These are phyloP conservation scores for Salvia sclarea DNA, from an alignment of 305 asterid genomes.

Conservation along the genomic window DNA sequence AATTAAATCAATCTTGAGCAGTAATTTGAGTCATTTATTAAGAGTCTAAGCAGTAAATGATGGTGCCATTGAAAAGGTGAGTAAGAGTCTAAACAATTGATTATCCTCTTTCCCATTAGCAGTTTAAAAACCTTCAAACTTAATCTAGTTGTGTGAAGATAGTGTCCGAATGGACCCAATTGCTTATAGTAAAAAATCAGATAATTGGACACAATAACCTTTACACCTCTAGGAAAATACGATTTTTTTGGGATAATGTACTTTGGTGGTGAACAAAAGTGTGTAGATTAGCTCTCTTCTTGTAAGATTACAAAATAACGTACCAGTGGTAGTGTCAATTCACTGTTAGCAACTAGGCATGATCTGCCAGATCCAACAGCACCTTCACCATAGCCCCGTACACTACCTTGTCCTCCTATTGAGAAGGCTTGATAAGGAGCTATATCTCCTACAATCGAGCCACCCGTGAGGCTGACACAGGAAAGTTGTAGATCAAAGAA, in stretches of 20 bases:
- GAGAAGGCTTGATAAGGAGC: constrained; percentile 99
- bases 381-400: constrained; percentile 96
- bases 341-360: constrained; percentile 79
- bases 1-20: background rate
- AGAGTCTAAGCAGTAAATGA: constrained; percentile 1
- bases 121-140: too few species aligned
- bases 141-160: too few species aligned
- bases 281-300: background rate
- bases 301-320: constrained; percentile 23
- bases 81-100: too few species aligned
- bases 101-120: too few species aligned
- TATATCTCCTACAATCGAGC: constrained; percentile 90
- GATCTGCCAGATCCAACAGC: constrained; percentile 93
- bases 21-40: background rate
- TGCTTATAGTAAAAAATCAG: constrained; percentile 1
- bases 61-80: background rate
- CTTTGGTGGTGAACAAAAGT: too few species aligned
- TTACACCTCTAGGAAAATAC: too few species aligned
- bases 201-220: background rate
- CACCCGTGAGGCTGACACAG: constrained; percentile 80
- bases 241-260: too few species aligned
- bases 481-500: constrained; percentile 17
- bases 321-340: constrained; percentile 87
- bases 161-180: too few species aligned
- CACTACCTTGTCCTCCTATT: constrained; percentile 87